Percentiles rank a stretch among this genome's conserved stretches.
Conservation (phyloP, 2,329 filamentous ascomycete species). For the Colletotrichum somersetense region DNA sequence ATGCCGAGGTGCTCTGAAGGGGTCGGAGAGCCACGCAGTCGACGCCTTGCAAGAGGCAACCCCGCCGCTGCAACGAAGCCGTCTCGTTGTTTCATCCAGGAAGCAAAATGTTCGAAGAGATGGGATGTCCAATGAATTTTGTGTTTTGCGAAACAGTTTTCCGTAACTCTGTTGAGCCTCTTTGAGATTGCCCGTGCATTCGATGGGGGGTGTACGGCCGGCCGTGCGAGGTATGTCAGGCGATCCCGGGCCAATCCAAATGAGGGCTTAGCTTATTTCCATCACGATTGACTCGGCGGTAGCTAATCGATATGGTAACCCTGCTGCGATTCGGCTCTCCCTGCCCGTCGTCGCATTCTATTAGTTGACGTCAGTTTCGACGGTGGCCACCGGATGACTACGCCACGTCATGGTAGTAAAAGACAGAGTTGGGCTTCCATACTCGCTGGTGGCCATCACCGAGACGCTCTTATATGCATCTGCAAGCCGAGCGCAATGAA, state of each 20-base stretch:
- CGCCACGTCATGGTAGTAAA: constrained; percentile 26
- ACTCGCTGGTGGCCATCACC: constrained; percentile 1
- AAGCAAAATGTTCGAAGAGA: constrained; percentile 20
- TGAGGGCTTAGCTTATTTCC: background rate
- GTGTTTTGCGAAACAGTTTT: constrained; percentile 34
- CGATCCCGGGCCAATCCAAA: background rate
- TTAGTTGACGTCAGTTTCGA: constrained; percentile 31
- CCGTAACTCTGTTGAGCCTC: constrained; percentile 33
- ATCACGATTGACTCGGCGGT: background rate
- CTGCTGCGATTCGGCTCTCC: background rate
- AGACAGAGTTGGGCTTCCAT: background rate
- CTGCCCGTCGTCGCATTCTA: constrained; percentile 4
- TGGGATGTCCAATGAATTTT: constrained; percentile 32
- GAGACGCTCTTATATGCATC: constrained; percentile 31
- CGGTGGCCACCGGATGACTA: constrained; percentile 11
- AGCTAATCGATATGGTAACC: background rate
- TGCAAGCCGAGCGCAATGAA: constrained; percentile 15
- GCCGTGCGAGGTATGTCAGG: constrained; percentile 31
- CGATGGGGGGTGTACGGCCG: constrained; percentile 16
- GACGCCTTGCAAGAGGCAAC: constrained; percentile 12
- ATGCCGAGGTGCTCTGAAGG: background rate
- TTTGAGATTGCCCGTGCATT: constrained; percentile 23
- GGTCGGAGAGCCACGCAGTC: constrained; percentile 20
- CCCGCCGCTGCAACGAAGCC: constrained; percentile 23
- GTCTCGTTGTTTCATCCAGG: constrained; percentile 29